Evolutionary conservation across 768 basidiomycete genomes (phyloP), one percentile per base, ranked within the genome.

Genomic region (Russula vinacea): DNA sequence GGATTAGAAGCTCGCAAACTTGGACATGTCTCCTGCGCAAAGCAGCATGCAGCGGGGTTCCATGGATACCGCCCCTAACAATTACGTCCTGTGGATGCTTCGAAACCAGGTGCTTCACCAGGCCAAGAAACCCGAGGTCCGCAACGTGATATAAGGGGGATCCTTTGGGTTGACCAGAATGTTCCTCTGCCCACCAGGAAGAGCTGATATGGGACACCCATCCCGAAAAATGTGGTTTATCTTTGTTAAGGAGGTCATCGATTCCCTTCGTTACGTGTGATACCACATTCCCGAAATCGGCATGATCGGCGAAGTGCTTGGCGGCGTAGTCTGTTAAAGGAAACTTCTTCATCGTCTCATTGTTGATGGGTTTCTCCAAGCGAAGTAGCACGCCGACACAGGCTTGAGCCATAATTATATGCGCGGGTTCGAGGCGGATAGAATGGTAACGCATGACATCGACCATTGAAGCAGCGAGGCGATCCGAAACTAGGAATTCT

Each of bases 181-280:
- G 5, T 5, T 54, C 22, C 52, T 37, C 52, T n/a, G 33, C 35
- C 52, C 52, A 54, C 52, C 52, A 54, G n/a, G 52, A 54, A 22
- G 33, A 35, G 13, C 52, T 54, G 10, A 54, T 54, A 35, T 54
- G 5, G 1, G 52, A 53, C 33, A 53, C 33, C 52, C 52, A 53
- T 35, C 19, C 33, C 3, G 19, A 1, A 14, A 33, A 53, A n/a
- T 53, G 52, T 3, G 52, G 52, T 13, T 35, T 53, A 9, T 53
- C 52, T 19, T 16, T 10, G 6, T 53, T 32, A 53, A 53, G 33
- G 16, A 53, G 52, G 11, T 35, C 19, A 19, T 35, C 52, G 11
- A 53, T n/a, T 33, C 32, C 52, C 33, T 32, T 4, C 10, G 17
- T 53, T n/a, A 53, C n/a, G 14, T 53, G 32, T 53, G 52, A 53